Base-by-base conservation (phyloP, 495 filamentous ascomycete species). In the Trichocladium uniseriatum region DNA sequence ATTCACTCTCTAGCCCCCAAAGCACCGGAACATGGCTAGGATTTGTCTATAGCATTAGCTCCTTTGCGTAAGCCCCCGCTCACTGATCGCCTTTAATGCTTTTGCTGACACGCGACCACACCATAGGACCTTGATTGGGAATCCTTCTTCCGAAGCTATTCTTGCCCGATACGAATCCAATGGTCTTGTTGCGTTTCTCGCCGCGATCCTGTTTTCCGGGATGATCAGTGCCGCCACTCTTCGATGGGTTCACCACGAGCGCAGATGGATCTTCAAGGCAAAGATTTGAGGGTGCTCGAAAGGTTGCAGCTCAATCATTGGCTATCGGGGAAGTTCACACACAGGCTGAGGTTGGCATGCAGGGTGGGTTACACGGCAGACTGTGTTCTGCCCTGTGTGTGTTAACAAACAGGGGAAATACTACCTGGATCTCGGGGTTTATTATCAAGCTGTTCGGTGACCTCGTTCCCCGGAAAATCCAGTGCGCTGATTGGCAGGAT, bases 1-100 rank as follows among this genome's bases (percentile, higher is more conserved):
- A 49, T 16, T 45, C 47, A 3, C 58, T 66, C 1, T 59, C 54
- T 45, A 39, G 34, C 9, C 51, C 52, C 32, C 51, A 50, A 13
- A 49, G 27, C 27, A 57, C 42, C 0, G 59, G 61, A 19, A 62
- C 55, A 4, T 63, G 60, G 58, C 39, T 65, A 2, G 63, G 63
- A 0, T 62, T 48, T 0, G 53, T 49, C 4, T 66, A 64, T 43
- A 53, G 39, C 5, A 35, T 66, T 36, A 48, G 46, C 37, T 54
- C 59, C 20, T 38, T 64, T 50, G 59, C 61, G 62, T 57, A 58
- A 58, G 57, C 22, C 13, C 7, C 41, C 10, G 29, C 10, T 16
- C 14, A 15, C 4, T 20, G 3, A 6, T 11, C n/a, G 3, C n/a
- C 10, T n/a, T 9, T 11, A 18, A 43, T 38, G 31, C 7, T 6